A percentile compares a stretch with the other conserved stretches of the same genome.
These are phyloP conservation scores for Xylaria sp. DNA, from an alignment of 2,329 filamentous ascomycete genomes.

Conservation along the genomic window DNA sequence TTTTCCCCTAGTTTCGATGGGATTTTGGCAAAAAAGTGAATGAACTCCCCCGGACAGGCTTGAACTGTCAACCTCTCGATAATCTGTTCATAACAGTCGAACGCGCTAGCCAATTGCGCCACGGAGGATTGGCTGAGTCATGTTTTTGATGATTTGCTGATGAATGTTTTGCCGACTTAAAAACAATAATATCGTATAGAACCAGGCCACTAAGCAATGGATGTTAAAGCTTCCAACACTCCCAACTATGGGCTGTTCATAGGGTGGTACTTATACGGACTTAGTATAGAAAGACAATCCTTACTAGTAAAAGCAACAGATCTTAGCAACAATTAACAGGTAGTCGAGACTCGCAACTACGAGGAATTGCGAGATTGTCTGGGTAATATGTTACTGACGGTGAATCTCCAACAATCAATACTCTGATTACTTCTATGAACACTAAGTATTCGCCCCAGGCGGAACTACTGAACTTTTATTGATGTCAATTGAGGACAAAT, in stretches of 20 bases:
- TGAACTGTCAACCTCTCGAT: not conserved
- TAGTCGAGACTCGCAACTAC: not conserved
- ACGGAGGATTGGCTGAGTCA: not conserved
- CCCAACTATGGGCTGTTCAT: not conserved
- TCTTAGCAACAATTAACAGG: not conserved
- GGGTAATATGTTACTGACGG: not conserved
- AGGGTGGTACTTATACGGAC: not conserved
- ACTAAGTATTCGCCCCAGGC: not conserved
- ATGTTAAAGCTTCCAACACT: too few species aligned
- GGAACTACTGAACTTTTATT: not conserved
- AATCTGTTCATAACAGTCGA: too few species aligned
- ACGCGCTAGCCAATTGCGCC: constrained; percentile 7
- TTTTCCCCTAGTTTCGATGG: too few species aligned
- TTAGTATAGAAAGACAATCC: not conserved
- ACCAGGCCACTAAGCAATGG: too few species aligned
- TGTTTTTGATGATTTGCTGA: not conserved
- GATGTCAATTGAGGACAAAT: not conserved
- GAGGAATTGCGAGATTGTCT: not conserved
- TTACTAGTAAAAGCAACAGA: not conserved
- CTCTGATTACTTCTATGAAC: not conserved
- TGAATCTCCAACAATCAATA: not conserved
- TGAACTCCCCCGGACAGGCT: not conserved
- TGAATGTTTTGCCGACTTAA: not conserved
- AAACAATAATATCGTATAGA: too few species aligned
- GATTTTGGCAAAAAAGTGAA: too few species aligned